A percentile compares a stretch with the other conserved stretches of the same genome.
phyloP scores from a whole-genome alignment of 1,139 yeast species.

The Geotrichum bryndzae region DNA sequence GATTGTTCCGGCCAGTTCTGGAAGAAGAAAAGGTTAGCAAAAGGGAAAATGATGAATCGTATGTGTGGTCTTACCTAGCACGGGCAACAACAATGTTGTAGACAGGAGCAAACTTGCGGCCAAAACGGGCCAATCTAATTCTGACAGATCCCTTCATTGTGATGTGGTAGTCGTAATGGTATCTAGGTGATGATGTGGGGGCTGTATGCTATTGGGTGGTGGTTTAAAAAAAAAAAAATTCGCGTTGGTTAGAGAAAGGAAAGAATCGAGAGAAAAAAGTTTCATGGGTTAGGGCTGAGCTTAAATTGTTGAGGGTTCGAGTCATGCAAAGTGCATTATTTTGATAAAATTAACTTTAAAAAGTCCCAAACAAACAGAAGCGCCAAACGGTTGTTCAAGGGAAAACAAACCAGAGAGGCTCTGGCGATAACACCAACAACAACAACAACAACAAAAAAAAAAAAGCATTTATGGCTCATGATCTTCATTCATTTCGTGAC shows the following conservation, averaged over 20 bases:
- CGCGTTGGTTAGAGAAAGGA: not conserved
- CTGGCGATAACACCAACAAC: too few relatives aligned
- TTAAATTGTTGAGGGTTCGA: not conserved
- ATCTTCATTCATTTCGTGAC: too few relatives aligned
- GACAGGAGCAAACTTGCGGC: slow-evolving; percentile 79
- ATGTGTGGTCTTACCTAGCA: slow-evolving; percentile 37
- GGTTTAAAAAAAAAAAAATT: not conserved
- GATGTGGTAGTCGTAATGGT: not conserved
- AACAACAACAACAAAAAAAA: too few relatives aligned
- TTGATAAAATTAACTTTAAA: too few relatives aligned
- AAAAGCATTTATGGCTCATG: too few relatives aligned
- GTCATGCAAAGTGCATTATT: not conserved
- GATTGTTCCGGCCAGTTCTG: slow-evolving; percentile 64
- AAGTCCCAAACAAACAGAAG: too few relatives aligned
- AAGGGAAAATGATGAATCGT: not conserved
- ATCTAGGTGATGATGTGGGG: not conserved
- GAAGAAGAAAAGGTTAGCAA: not conserved
- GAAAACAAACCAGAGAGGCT: too few relatives aligned
- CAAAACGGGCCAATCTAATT: slow-evolving; percentile 88
- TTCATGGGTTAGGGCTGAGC: not conserved
- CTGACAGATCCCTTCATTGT: slow-evolving; percentile 40
- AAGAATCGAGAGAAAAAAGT: too few relatives aligned
- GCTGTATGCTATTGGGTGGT: not conserved
- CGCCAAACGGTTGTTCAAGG: too few relatives aligned
- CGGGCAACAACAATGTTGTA: slow-evolving; percentile 90